Conservation (phyloP, 2,329 filamentous ascomycete genomes). For the Balansia obtecta region DNA sequence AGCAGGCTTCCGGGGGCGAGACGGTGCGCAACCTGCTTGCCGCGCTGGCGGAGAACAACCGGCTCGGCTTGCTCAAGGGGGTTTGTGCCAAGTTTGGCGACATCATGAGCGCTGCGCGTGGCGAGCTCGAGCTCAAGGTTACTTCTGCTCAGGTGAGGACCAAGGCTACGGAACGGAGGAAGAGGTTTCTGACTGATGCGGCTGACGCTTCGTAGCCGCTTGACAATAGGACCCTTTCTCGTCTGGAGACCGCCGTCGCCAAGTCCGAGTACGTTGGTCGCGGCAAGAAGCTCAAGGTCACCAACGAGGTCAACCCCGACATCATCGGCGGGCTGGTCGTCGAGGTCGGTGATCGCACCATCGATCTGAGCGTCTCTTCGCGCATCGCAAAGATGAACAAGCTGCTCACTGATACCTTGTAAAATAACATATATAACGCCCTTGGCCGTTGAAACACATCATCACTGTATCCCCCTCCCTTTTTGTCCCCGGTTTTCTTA, state of each 20-base stretch:
- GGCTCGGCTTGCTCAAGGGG: conserved; percentile 67
- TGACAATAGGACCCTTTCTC: conserved; percentile 72
- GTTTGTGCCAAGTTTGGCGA: conserved; percentile 78
- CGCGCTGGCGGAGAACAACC: conserved; percentile 93
- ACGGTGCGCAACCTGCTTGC: conserved; percentile 89
- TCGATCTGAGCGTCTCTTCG: conserved; percentile 89
- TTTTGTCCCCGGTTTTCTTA: background rate
- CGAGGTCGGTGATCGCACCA: conserved; percentile 94
- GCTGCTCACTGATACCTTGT: conserved; percentile 91
- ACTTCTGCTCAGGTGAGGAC: conserved; percentile 85
- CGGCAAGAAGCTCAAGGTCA: conserved; percentile 97
- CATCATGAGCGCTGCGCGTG: conserved; percentile 78
- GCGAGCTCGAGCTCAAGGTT: conserved; percentile 87
- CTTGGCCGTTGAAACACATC: conserved; percentile 9
- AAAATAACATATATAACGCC: conserved; percentile 35
- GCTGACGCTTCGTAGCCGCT: conserved; percentile 63
- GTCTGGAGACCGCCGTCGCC: conserved; percentile 75
- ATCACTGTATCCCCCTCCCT: background rate
- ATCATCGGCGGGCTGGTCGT: conserved; percentile 89
- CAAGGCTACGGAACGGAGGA: too few relatives aligned
- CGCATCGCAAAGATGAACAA: conserved; percentile 99
- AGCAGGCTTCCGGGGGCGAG: conserved; percentile 65
- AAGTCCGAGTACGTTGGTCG: conserved; percentile 82
- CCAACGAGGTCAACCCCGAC: conserved; percentile 86
- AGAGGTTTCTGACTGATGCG: too few relatives aligned